Evolutionary conservation across 139 green algal genomes (phyloP), one percentile per base, ranked within the genome.

Genomic region (Volvox africanus): DNA sequence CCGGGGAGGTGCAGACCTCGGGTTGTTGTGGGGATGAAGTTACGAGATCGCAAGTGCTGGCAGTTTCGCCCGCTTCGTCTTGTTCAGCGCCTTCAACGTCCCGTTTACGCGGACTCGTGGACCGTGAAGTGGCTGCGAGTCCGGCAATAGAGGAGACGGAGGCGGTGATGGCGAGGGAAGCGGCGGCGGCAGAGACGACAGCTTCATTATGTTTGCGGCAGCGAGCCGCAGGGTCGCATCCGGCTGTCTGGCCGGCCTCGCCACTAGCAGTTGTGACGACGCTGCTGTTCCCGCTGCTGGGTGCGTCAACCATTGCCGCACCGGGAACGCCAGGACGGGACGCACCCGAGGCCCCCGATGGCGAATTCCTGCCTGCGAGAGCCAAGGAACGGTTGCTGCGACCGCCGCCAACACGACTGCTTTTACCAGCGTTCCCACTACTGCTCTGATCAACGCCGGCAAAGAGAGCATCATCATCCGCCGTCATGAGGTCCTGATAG

Each of bases 391-490:
- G 37, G 35, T 44, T 84, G 36, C 78, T 84, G 35, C 78, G 11
- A 35, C 37, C 36, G 36, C 36, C 37, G 36, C 37, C 32, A 6
- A 5, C 11, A 65, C 36, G 37, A 26, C 36, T 9, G 44, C 9
- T 55, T 55, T 55, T 55, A 55, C 44, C 44, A 55, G 44, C 44
- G 44, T 55, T 55, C 44, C 9, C 9, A 55, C 9, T 55, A 55
- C 44, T 55, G 44, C 44, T 55, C 44, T 55, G 44, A 55, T 55
- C 78, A 12, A n/a, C 36, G 36, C 36, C 21, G 0, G 44, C 86
- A 61, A 90, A 90, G 0, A 90, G 86, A 0, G 20, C 86, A 24
- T 90, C 86, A 28, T 90, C 86, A 36, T 90, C 86, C 1, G 86
- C 86, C 11, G 32, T 75, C 86, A 90, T 90, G 5, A 90, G 73